phyloP scores from a whole-genome alignment of 345 rosid genomes.

The Acer campestre region DNA sequence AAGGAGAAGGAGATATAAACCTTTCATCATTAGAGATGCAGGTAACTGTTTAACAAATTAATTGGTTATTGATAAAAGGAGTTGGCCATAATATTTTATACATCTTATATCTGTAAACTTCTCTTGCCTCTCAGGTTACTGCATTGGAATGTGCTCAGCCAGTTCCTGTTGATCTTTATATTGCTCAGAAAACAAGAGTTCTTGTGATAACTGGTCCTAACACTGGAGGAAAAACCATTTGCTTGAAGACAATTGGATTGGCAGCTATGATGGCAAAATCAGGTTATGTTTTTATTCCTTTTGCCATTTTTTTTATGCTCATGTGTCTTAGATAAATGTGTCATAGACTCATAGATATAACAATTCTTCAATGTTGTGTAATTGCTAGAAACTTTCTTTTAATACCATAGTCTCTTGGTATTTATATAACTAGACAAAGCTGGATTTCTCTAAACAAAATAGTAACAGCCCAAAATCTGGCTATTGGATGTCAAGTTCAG shows the following conservation, averaged over 20 bases:
- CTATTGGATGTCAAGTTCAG: background rate
- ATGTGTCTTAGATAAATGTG: background rate
- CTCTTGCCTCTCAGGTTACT: slow-evolving; percentile 47
- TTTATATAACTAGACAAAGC: background rate
- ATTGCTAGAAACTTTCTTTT: background rate
- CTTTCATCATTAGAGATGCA: slow-evolving; percentile 34
- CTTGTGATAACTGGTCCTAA: slow-evolving; percentile 93
- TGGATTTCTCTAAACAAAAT: background rate
- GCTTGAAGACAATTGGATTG: slow-evolving; percentile 92
- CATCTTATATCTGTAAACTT: background rate
- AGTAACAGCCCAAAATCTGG: background rate
- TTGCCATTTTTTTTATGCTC: background rate
- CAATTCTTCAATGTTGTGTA: background rate
- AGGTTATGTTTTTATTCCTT: slow-evolving; percentile 41
- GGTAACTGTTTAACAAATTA: slow-evolving; percentile 29
- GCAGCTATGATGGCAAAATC: slow-evolving; percentile 97
- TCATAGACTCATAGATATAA: background rate
- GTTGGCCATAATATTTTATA: background rate
- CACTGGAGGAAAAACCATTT: slow-evolving; percentile 93
- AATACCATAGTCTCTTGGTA: background rate
- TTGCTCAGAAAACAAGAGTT: slow-evolving; percentile 67
- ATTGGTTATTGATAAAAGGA: background rate
- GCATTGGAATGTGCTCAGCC: slow-evolving; percentile 56
- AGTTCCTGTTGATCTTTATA: slow-evolving; percentile 76
- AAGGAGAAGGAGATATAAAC: slow-evolving; percentile 32